Evolutionary conservation across 169 alveolate genomes (phyloP).

Genomic region (Cryptosporidium baileyi): DNA sequence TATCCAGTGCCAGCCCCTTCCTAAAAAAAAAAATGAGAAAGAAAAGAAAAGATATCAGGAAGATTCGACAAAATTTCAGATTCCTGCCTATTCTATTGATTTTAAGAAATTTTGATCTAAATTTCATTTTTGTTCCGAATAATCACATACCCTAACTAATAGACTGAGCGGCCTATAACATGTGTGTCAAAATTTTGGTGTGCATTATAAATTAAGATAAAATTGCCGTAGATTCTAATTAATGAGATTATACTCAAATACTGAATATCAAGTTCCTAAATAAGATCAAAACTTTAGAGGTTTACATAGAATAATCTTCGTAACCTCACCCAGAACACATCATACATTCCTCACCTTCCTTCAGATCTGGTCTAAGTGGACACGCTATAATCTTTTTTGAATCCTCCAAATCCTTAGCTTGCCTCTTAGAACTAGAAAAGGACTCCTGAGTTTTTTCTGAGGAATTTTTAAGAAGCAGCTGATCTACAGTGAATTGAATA

Average conservation of each 20-base stretch:
- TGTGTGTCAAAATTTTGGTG: background rate
- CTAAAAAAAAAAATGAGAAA: slow-evolving; percentile 12
- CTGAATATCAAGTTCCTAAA: background rate
- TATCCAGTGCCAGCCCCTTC: background rate
- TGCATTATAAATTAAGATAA: background rate
- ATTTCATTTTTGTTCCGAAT: background rate
- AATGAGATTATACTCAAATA: background rate
- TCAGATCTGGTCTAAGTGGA: slow-evolving; percentile 41
- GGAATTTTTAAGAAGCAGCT: slow-evolving; percentile 58
- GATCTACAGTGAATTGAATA: slow-evolving; percentile 96
- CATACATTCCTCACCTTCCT: slow-evolving; percentile 55
- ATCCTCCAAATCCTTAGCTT: background rate
- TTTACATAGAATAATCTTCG: too few species aligned
- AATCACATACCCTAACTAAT: too few species aligned
- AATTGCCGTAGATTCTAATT: background rate
- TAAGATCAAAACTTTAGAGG: too few species aligned
- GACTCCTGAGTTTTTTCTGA: slow-evolving; percentile 6
- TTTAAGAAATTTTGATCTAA: background rate
- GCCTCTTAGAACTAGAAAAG: background rate
- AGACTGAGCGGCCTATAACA: background rate
- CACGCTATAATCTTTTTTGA: background rate
- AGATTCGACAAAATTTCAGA: slow-evolving; percentile 22
- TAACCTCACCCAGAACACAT: slow-evolving; percentile 69
- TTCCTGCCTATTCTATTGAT: slow-evolving; percentile 15
- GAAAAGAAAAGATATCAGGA: slow-evolving; percentile 1